Evolutionary conservation across 2,329 filamentous ascomycete genomes (phyloP), one percentile per base, ranked within the genome.

Genomic region (Claviceps purpurea): DNA sequence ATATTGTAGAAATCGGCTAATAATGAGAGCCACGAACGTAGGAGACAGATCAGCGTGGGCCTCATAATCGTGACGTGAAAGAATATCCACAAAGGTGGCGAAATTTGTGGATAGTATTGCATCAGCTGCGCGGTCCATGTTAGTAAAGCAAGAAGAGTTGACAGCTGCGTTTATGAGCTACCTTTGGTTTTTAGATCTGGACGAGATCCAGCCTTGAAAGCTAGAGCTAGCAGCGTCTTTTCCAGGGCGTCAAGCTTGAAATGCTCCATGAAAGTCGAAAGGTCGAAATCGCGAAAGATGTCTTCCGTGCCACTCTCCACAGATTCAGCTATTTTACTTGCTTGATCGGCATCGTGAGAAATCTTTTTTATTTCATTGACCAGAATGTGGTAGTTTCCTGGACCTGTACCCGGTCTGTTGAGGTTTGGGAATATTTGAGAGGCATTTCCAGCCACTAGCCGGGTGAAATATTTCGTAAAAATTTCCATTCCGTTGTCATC

Each of bases 401-500:
- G 76, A 68, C 85, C 87, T 58, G 88, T 78, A 58, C 82, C 79
- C 52, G 81, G 79, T 69, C 89, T 79, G 61, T 81, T 87, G 51
- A 84, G 75, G 57, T 85, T 82, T 50, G 89, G 84, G 66, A 97
- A 97, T 66, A 98, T 93, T 64, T 93, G 85, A 57, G 84, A 75
- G 62, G 90, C 89, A 81, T 96, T 96, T 71, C 85, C 84, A 70
- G 85, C 86, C 65, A 98, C 81, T 66, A 97, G 77, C 70, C 91
- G 88, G 69, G 89, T 84, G 71, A 98, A 95, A 70, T 93, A 96
- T 75, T 90, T 94, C 55, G 88, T 84, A 68, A 90, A 96, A 66
- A 96, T 89, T 77, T 98, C 94, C 91, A 98, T 98, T 66, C 90
- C 90, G 89, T 95, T 85, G 64, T 91, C 90, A 81, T 95, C 85